phyloP scores from a whole-genome alignment of 2,329 filamentous ascomycete species.

The Leptoxyphium fumago region DNA sequence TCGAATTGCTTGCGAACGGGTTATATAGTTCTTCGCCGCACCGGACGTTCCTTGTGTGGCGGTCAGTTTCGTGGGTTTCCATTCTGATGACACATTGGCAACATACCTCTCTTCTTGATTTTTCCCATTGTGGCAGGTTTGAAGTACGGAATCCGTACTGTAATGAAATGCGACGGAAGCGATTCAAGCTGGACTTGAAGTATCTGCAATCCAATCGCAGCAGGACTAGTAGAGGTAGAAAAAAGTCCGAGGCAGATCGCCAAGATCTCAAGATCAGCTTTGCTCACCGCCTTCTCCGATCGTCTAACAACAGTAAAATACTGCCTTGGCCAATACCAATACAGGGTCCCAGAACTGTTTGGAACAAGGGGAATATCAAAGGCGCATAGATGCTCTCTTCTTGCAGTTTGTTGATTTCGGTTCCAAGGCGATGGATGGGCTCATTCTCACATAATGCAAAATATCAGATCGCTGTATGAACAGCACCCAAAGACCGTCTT shows the following conservation, averaged over 20 bases:
- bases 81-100: background rate
- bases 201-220: conserved; percentile 2
- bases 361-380: too few species aligned
- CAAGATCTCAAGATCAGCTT: conserved; percentile 1
- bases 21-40: conserved; percentile 96
- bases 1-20: conserved; percentile 87
- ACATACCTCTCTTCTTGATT: conserved; percentile 74
- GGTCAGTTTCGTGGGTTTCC: conserved; percentile 1
- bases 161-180: too few species aligned
- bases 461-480: conserved; percentile 13
- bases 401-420: too few species aligned
- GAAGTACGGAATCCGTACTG: too few species aligned
- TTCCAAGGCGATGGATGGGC: too few species aligned
- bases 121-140: conserved; percentile 41
- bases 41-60: conserved; percentile 53
- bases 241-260: conserved; percentile 1
- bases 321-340: too few species aligned
- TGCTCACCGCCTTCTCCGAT: background rate
- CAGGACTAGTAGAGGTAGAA: conserved; percentile 4
- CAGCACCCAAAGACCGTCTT: conserved; percentile 43
- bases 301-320: background rate
- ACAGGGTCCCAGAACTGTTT: too few species aligned
- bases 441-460: conserved; percentile 8
- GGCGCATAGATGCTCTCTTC: too few species aligned
- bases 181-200: too few species aligned